A percentile compares a stretch with the other conserved stretches of the same genome.
Conservation (phyloP, 164 flowering plant species). For the Kalanchoe fedtschenkoi region DNA sequence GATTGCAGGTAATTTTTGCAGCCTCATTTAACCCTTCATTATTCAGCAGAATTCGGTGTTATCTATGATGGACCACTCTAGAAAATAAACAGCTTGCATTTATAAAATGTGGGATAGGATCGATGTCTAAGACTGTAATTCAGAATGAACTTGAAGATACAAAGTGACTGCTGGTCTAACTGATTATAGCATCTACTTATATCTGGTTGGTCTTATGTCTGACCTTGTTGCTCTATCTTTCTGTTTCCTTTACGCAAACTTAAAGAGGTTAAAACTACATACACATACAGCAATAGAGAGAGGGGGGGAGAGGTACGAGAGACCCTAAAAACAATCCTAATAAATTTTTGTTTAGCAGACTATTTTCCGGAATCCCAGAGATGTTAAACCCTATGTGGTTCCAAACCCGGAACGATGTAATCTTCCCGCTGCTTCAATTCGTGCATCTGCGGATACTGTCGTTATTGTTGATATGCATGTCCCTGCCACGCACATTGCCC, state of each 20-base stretch:
- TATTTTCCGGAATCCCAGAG: slow-evolving; percentile 85
- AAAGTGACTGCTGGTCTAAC: neutral
- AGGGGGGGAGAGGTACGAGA: neutral
- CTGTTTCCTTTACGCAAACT: neutral
- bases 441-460: slow-evolving; percentile 72
- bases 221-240: neutral
- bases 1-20: slow-evolving; percentile 56
- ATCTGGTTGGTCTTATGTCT: neutral
- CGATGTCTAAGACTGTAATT: neutral
- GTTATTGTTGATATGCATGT: slow-evolving; percentile 72
- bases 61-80: neutral
- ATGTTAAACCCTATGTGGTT: slow-evolving; percentile 60
- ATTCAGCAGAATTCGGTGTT: neutral
- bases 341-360: slow-evolving; percentile 40
- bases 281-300: neutral
- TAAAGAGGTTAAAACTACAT: neutral
- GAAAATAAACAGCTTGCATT: neutral
- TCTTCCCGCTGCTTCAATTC: slow-evolving; percentile 84
- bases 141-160: neutral
- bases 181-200: neutral
- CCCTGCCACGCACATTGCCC: slow-evolving; percentile 89
- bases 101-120: neutral
- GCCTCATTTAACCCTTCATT: neutral
- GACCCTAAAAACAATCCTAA: neutral
- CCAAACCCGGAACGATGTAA: slow-evolving; percentile 88